A percentile compares a stretch with the other conserved stretches of the same genome.
These are phyloP conservation scores for Hanseniaspora singularis DNA, from an alignment of 805 yeast species.

Conservation along the genomic window DNA sequence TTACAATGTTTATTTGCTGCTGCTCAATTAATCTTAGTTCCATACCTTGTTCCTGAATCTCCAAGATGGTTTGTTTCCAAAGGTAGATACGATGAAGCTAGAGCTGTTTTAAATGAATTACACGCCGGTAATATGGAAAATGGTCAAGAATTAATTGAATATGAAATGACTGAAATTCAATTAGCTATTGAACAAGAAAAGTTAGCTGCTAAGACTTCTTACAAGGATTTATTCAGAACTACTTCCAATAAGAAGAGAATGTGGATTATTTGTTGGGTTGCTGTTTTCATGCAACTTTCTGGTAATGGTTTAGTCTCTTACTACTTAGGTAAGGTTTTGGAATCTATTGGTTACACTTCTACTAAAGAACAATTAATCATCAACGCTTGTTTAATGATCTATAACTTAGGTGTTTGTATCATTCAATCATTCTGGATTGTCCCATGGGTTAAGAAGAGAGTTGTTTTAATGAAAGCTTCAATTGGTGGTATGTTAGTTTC, in stretches of 20 bases:
- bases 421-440: constrained; percentile 26
- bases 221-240: constrained; percentile 32
- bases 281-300: constrained; percentile 35
- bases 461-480: constrained; percentile 28
- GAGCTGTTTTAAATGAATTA: constrained; percentile 30
- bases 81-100: constrained; percentile 36
- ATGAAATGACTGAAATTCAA: constrained; percentile 33
- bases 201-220: constrained; percentile 25
- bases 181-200: constrained; percentile 34
- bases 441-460: constrained; percentile 30
- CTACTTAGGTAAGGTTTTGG: constrained; percentile 39
- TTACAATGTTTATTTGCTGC: constrained; percentile 40
- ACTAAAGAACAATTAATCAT: constrained; percentile 35
- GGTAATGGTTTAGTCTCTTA: constrained; percentile 45
- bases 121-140: constrained; percentile 33
- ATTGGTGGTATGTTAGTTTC: constrained; percentile 30
- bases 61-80: constrained; percentile 37
- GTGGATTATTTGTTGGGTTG: constrained; percentile 28
- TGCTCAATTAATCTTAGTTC: constrained; percentile 32
- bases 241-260: constrained; percentile 35
- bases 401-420: constrained; percentile 32
- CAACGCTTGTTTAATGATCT: constrained; percentile 41
- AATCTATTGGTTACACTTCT: constrained; percentile 43
- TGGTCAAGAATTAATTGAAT: constrained; percentile 30
- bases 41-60: constrained; percentile 37